Evolutionary conservation across 345 rosid genomes (phyloP).

Genomic region (Eucalyptus pauciflora): DNA sequence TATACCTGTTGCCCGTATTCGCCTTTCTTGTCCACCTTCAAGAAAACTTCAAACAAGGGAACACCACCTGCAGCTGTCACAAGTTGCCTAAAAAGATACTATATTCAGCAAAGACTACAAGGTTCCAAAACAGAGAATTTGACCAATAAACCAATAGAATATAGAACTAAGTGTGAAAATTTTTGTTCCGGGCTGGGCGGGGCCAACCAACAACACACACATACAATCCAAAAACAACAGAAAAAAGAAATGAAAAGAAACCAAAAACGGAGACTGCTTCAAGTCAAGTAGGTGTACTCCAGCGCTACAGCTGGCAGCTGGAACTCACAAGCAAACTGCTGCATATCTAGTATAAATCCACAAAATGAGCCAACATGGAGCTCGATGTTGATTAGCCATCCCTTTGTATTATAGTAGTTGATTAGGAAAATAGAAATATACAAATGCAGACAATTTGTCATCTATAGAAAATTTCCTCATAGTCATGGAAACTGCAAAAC

Average conservation of each 20-base stretch:
- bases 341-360: neutral
- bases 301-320: neutral
- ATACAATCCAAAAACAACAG: neutral
- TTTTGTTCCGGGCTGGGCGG: neutral
- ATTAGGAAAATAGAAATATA: neutral
- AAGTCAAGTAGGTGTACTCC: neutral
- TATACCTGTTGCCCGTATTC: conserved; percentile 75
- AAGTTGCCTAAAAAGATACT: conserved; percentile 57
- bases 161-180: neutral
- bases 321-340: neutral
- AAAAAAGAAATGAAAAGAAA: neutral
- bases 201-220: neutral
- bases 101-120: neutral
- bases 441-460: neutral
- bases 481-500: neutral
- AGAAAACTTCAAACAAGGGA: conserved; percentile 83
- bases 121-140: neutral
- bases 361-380: neutral
- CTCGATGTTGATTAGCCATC: neutral
- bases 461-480: neutral
- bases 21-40: conserved; percentile 55
- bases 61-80: conserved; percentile 54
- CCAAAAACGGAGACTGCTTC: neutral
- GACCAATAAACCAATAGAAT: neutral
- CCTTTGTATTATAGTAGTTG: neutral